Conservation (phyloP, 768 basidiomycete species). For the Albatrellus ellisii region DNA sequence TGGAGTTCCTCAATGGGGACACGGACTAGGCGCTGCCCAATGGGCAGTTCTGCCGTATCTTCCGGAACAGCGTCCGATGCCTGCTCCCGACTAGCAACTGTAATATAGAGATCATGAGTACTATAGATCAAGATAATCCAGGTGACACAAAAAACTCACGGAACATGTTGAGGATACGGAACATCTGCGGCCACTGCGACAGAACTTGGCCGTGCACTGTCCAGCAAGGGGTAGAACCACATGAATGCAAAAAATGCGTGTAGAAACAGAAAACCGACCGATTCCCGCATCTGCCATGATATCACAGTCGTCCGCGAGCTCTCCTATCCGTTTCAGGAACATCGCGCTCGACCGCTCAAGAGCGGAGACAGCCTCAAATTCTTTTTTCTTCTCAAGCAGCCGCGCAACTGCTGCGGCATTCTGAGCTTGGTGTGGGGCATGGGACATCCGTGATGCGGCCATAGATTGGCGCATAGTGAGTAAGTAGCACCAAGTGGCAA, state of each 20-base stretch:
- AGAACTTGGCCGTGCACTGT: conserved; percentile 67
- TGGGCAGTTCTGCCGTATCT: conserved; percentile 10
- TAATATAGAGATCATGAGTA: not conserved
- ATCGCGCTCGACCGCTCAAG: conserved; percentile 50
- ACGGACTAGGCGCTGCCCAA: conserved; percentile 58
- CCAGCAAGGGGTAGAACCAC: too few species aligned
- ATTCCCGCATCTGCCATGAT: conserved; percentile 68
- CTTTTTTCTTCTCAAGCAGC: conserved; percentile 69
- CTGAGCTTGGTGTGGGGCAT: conserved; percentile 27
- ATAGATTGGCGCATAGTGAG: conserved; percentile 41
- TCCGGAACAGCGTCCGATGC: conserved; percentile 18
- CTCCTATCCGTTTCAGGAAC: conserved; percentile 56
- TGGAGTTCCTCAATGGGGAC: conserved; percentile 59
- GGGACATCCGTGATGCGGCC: conserved; percentile 36
- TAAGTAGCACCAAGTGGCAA: not conserved
- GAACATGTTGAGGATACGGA: conserved; percentile 58
- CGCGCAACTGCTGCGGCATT: conserved; percentile 39
- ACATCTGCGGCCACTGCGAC: conserved; percentile 77
- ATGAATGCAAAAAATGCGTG: not conserved
- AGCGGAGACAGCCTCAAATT: conserved; percentile 62
- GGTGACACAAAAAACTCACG: conserved; percentile 26
- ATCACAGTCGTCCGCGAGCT: conserved; percentile 57
- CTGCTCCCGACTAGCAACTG: conserved; percentile 38
- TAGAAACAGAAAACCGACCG: conserved; percentile 26
- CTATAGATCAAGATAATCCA: not conserved